phyloP scores from a whole-genome alignment of 306 rosid genomes.

The Cicer yamashitae region DNA sequence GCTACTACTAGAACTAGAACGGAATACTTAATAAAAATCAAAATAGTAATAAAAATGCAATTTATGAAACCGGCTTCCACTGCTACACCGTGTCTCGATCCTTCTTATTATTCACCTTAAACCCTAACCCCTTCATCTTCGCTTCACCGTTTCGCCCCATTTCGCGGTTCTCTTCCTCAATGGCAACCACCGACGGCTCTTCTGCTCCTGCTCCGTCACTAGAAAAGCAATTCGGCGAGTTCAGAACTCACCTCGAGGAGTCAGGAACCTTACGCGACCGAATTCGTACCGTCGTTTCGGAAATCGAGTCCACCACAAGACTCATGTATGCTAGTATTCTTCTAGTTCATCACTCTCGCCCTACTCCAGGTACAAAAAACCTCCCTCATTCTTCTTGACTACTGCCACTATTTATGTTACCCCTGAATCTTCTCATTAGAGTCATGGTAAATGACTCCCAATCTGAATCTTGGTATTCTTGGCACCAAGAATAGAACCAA shows the following conservation, averaged over 20 bases:
- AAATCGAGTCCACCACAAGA: constrained; percentile 80
- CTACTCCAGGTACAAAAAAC: constrained; percentile 65
- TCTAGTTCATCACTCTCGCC: constrained; percentile 86
- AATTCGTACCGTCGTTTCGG: constrained; percentile 74
- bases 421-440: too few species aligned
- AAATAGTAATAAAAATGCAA: constrained; percentile 39
- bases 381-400: not conserved
- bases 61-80: constrained; percentile 54
- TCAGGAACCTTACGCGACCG: constrained; percentile 78
- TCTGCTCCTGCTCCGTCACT: constrained; percentile 46
- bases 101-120: constrained; percentile 47
- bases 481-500: too few species aligned
- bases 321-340: constrained; percentile 75
- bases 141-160: constrained; percentile 35
- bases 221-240: constrained; percentile 77
- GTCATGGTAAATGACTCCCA: too few species aligned
- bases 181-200: constrained; percentile 58
- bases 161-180: constrained; percentile 48
- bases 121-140: constrained; percentile 51
- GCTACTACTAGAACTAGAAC: too few species aligned
- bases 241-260: constrained; percentile 72
- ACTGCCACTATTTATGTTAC: too few species aligned
- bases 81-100: constrained; percentile 46
- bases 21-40: too few species aligned
- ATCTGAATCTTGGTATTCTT: too few species aligned